phyloP scores from a whole-genome alignment of 257 asterid genomes.

The Lycium ferocissimum region DNA sequence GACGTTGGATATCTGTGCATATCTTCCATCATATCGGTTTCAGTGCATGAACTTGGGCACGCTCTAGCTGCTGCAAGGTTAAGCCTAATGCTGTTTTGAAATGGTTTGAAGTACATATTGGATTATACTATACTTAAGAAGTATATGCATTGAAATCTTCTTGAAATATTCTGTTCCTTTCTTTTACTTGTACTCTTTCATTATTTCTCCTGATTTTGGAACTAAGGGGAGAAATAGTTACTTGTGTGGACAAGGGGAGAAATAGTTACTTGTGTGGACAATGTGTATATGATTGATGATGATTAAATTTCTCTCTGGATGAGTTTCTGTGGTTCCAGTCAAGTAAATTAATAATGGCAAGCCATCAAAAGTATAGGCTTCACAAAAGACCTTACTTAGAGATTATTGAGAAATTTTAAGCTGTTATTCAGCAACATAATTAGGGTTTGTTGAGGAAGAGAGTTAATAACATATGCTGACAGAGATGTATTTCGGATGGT shows the following conservation, averaged over 20 bases:
- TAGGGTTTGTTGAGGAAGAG: slow-evolving; percentile 8
- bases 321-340: slow-evolving; percentile 2
- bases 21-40: slow-evolving; percentile 65
- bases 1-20: slow-evolving; percentile 68
- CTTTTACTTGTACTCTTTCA: slow-evolving; percentile 23
- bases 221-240: background rate
- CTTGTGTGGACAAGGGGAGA: background rate
- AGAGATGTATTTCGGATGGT: background rate
- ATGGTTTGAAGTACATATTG: background rate
- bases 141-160: slow-evolving; percentile 11
- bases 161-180: background rate
- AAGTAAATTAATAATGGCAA: background rate
- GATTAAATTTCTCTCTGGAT: background rate
- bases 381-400: background rate
- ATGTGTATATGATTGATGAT: background rate
- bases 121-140: background rate
- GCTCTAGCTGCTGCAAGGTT: slow-evolving; percentile 98
- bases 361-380: background rate
- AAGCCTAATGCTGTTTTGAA: slow-evolving; percentile 38
- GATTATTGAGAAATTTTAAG: background rate
- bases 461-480: background rate
- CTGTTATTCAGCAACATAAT: slow-evolving; percentile 5
- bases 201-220: background rate
- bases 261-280: background rate
- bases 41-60: slow-evolving; percentile 90